phyloP scores from a whole-genome alignment of 2,329 filamentous ascomycete genomes.

The Trichoderma oligosporum region DNA sequence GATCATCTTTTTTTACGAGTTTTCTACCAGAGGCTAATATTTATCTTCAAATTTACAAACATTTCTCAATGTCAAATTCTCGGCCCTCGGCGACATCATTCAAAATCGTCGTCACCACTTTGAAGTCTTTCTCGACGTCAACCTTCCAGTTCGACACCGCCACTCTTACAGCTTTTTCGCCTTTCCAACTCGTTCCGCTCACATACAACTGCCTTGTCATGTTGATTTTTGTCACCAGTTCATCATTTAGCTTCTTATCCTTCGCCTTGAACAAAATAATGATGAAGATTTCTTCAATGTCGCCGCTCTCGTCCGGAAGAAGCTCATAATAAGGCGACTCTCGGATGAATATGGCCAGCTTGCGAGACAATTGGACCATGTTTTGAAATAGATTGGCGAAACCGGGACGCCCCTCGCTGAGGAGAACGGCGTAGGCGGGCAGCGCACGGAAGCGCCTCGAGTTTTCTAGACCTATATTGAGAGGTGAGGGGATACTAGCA shows the following conservation, averaged over 20 bases:
- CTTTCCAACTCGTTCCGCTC: slow-evolving; percentile 75
- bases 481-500: slow-evolving; percentile 64
- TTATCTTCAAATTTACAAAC: neutral
- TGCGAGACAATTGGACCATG: slow-evolving; percentile 68
- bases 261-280: slow-evolving; percentile 74
- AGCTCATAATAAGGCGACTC: slow-evolving; percentile 62
- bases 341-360: slow-evolving; percentile 60
- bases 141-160: slow-evolving; percentile 84
- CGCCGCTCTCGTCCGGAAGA: slow-evolving; percentile 50
- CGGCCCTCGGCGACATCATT: slow-evolving; percentile 41
- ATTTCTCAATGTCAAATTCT: slow-evolving; percentile 28
- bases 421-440: slow-evolving; percentile 78
- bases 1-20: neutral
- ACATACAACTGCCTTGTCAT: slow-evolving; percentile 71
- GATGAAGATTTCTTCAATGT: slow-evolving; percentile 53
- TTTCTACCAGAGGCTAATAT: neutral
- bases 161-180: slow-evolving; percentile 70
- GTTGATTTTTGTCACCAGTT: slow-evolving; percentile 71
- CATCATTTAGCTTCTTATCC: slow-evolving; percentile 57
- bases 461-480: slow-evolving; percentile 87
- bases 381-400: slow-evolving; percentile 65
- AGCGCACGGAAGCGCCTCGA: slow-evolving; percentile 85
- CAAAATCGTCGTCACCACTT: slow-evolving; percentile 62
- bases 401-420: slow-evolving; percentile 68
- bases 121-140: slow-evolving; percentile 62